Evolutionary conservation across 2,329 filamentous ascomycete species (phyloP).

Genomic region (Cryoendolithus antarcticus): DNA sequence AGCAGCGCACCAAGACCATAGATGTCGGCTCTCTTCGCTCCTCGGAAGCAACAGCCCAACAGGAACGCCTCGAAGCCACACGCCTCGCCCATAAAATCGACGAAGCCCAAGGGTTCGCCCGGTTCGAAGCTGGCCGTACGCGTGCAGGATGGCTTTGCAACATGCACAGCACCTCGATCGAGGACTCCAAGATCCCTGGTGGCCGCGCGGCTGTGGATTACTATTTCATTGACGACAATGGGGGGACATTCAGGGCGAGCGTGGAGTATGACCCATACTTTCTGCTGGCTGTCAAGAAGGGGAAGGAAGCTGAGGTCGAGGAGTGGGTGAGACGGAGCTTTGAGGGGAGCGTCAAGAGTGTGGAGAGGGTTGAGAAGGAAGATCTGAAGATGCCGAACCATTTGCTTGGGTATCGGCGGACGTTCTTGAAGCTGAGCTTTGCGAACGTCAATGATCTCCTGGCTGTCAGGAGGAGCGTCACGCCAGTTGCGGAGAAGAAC

Average conservation of each 20-base stretch:
- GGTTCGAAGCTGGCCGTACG: constrained; percentile 79
- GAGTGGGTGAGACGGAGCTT: constrained; percentile 77
- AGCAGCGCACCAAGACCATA: constrained; percentile 58
- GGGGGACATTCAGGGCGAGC: constrained; percentile 87
- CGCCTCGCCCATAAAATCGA: constrained; percentile 80
- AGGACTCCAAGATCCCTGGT: constrained; percentile 75
- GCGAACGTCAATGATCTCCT: constrained; percentile 77
- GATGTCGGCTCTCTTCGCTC: constrained; percentile 61
- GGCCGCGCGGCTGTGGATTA: constrained; percentile 87
- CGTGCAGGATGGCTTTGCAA: constrained; percentile 90
- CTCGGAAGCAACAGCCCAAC: constrained; percentile 75
- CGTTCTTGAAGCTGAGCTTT: constrained; percentile 78
- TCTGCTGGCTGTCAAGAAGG: constrained; percentile 75
- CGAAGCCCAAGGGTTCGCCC: constrained; percentile 84
- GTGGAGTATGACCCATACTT: constrained; percentile 97
- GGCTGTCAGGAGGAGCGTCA: constrained; percentile 68
- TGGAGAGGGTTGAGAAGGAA: constrained; percentile 76
- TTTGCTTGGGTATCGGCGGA: constrained; percentile 76
- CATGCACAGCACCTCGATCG: constrained; percentile 74
- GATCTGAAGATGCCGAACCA: constrained; percentile 77
- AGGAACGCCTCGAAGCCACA: constrained; percentile 83
- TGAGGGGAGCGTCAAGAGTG: constrained; percentile 69
- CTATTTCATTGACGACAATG: constrained; percentile 88
- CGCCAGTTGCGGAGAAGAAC: constrained; percentile 91
- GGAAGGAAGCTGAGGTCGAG: constrained; percentile 83